Evolutionary conservation across 768 basidiomycete species (phyloP).

Genomic region (Pholiota molesta): DNA sequence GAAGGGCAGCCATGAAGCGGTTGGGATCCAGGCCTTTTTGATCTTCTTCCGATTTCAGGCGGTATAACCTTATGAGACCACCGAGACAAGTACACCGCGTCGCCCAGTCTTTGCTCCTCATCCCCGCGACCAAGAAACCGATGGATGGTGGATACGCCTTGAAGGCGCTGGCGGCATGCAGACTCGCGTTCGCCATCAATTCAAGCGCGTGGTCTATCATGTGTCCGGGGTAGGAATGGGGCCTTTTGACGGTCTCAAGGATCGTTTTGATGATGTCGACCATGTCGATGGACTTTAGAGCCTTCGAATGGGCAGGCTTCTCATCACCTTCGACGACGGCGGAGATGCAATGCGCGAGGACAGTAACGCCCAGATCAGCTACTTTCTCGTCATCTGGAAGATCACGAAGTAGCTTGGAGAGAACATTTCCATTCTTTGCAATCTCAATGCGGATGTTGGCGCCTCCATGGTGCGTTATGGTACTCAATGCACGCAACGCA

Average conservation of each 20-base stretch:
- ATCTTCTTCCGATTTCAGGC: constrained; percentile 45
- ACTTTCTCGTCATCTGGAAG: constrained; percentile 52
- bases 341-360: constrained; percentile 53
- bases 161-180: constrained; percentile 48
- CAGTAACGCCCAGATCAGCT: constrained; percentile 52
- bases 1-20: constrained; percentile 44
- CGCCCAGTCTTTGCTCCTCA: constrained; percentile 58
- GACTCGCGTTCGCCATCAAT: constrained; percentile 45
- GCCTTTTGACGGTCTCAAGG: constrained; percentile 45
- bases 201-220: constrained; percentile 56
- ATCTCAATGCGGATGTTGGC: constrained; percentile 50
- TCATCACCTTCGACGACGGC: constrained; percentile 46
- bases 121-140: constrained; percentile 55
- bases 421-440: constrained; percentile 42
- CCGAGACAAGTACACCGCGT: constrained; percentile 54
- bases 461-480: constrained; percentile 67
- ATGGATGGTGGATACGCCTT: constrained; percentile 44
- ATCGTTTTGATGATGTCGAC: constrained; percentile 44
- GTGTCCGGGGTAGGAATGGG: constrained; percentile 28
- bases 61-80: constrained; percentile 55
- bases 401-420: constrained; percentile 51
- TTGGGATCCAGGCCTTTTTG: constrained; percentile 50
- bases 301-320: constrained; percentile 37
- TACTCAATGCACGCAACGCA: constrained; percentile 57
- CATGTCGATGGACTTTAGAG: constrained; percentile 46